A percentile compares a stretch with the other conserved stretches of the same genome.
Conservation (phyloP, 2,329 filamentous ascomycete species). For the Aspergillus thermomutatus region DNA sequence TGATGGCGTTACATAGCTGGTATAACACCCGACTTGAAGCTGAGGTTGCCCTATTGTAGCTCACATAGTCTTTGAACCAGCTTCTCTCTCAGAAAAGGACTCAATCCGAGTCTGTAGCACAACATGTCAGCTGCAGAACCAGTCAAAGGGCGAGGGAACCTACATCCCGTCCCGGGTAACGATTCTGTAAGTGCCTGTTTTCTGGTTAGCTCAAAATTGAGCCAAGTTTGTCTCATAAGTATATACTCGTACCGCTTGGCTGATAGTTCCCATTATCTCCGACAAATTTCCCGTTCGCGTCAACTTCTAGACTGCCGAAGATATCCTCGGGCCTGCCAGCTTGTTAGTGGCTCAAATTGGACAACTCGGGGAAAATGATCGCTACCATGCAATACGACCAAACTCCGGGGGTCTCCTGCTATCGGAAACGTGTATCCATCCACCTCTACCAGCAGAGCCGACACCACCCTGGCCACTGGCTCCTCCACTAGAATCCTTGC, state of each 20-base stretch:
- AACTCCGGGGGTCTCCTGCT: constrained; percentile 59
- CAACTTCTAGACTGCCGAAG: constrained; percentile 62
- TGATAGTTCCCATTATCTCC: constrained; percentile 58
- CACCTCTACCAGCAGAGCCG: constrained; percentile 56
- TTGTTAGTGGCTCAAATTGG: constrained; percentile 9
- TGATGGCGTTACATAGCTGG: constrained; percentile 1
- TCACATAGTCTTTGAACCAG: constrained; percentile 47
- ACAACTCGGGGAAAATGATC: not conserved
- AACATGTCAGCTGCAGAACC: constrained; percentile 17
- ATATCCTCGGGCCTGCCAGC: constrained; percentile 57
- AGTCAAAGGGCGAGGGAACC: constrained; percentile 23
- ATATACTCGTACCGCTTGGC: constrained; percentile 46
- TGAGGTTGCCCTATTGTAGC: constrained; percentile 11
- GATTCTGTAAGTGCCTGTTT: constrained; percentile 55
- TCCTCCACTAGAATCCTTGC: constrained; percentile 49
- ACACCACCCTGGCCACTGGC: constrained; percentile 58
- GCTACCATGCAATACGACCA: constrained; percentile 58
- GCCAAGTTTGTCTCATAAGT: not conserved
- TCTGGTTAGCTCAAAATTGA: not conserved
- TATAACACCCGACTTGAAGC: constrained; percentile 9
- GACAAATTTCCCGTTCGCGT: constrained; percentile 55
- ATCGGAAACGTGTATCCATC: constrained; percentile 63
- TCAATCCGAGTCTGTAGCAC: constrained; percentile 43
- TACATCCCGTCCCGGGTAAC: constrained; percentile 60
- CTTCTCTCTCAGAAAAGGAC: constrained; percentile 48